phyloP scores from a whole-genome alignment of 805 yeast genomes.

The Candida coquimbonensis region DNA sequence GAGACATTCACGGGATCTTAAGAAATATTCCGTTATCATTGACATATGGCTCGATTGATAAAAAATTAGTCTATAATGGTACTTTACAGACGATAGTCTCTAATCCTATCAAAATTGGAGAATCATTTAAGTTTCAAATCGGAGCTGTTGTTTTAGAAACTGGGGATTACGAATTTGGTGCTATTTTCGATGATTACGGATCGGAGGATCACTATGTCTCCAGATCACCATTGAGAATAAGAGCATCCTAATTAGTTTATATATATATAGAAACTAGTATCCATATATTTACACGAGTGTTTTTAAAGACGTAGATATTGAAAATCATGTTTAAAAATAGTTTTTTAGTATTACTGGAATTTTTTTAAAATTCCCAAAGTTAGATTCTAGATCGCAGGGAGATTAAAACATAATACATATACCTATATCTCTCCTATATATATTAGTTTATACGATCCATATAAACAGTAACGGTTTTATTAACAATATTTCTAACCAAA shows the following conservation, averaged over 20 bases:
- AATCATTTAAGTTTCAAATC: constrained; percentile 34
- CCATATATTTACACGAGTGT: no score
- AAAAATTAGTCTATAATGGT: constrained; percentile 66
- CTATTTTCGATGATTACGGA: constrained; percentile 42
- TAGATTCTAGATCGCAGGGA: no score
- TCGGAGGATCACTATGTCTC: constrained; percentile 31
- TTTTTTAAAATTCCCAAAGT: no score
- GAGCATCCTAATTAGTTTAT: constrained; percentile 10
- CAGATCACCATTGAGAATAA: constrained; percentile 31
- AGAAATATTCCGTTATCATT: constrained; percentile 48
- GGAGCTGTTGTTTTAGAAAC: constrained; percentile 62
- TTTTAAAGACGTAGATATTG: no score
- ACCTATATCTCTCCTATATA: no score
- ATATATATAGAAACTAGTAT: neutral
- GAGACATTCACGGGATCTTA: constrained; percentile 43
- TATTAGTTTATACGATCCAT: no score
- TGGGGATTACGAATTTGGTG: constrained; percentile 83
- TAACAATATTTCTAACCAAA: no score
- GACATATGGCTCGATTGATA: constrained; percentile 36
- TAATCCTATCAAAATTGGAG: constrained; percentile 35
- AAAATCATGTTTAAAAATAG: no score
- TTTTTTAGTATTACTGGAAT: no score
- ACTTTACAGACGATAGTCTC: constrained; percentile 51
- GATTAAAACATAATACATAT: no score
- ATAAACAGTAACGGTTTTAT: no score